Percentiles rank a stretch among this genome's conserved stretches.
These are phyloP conservation scores for Friedmanniomyces endolithicus DNA, from an alignment of 495 filamentous ascomycete genomes.

Conservation along the genomic window DNA sequence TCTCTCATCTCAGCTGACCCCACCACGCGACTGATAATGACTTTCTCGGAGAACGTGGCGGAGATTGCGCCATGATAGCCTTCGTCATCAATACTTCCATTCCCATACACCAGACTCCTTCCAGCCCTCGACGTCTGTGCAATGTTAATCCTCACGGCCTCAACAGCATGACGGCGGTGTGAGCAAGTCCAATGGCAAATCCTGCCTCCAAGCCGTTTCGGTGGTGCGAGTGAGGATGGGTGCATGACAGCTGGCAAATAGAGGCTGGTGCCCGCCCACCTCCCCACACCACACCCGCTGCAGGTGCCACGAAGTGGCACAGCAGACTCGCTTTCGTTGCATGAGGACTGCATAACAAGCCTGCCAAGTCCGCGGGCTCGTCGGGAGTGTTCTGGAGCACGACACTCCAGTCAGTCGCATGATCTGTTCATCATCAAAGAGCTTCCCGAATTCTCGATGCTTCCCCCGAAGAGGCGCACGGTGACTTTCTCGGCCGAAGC, in stretches of 20 bases:
- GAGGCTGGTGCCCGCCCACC: slow-evolving; percentile 6
- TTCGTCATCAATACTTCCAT: neutral
- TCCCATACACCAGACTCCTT: too few species aligned
- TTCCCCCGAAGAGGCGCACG: neutral
- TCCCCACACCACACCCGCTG: neutral
- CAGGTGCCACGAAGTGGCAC: slow-evolving; percentile 6
- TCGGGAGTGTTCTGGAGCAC: neutral
- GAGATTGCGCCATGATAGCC: neutral
- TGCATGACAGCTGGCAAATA: slow-evolving; percentile 9
- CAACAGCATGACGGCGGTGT: slow-evolving; percentile 1
- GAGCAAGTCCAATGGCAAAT: neutral
- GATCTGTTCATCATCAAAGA: neutral
- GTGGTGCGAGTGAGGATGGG: neutral
- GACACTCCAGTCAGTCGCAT: neutral
- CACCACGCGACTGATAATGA: neutral
- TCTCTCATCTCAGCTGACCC: neutral
- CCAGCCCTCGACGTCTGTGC: neutral
- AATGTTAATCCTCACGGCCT: neutral
- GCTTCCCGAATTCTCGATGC: neutral
- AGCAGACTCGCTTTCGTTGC: neutral
- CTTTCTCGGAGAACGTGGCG: neutral
- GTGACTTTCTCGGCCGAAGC: neutral
- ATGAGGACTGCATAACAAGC: slow-evolving; percentile 5
- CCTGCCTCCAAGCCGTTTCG: neutral
- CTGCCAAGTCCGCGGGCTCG: neutral